Base-by-base conservation (phyloP, 2,329 filamentous ascomycete genomes). In the Sclerotinia trifoliorum region DNA sequence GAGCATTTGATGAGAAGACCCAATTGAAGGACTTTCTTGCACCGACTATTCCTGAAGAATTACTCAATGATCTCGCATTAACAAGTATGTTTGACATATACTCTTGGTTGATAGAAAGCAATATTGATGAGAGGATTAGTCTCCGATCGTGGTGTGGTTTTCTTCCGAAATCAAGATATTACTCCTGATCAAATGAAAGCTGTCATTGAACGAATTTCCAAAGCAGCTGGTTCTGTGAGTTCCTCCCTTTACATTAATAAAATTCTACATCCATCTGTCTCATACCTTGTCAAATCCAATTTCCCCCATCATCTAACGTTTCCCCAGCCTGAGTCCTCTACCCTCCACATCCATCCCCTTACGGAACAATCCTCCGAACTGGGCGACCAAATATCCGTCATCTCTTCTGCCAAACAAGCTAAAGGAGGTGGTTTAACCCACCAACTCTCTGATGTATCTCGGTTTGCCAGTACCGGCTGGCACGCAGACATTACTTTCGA, bases 61-160 rank as follows among this genome's bases (percentile, higher is more conserved):
- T 70, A 35, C 76, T 91, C 39, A 83, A 86, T 1, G 89, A 91
- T 73, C 80, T 92, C 0, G 89, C 74, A 17, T 67, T 76, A 24
- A 75, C 66, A 70, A 80, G 85, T 72, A 81, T 35, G 78, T 70
- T 35, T 17, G 4, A 13, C 17, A 19, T 39, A 5, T 6, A 42
- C 26, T 39, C 21, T 10, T 51, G 13, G 3, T 66, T 48, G 4
- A 11, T 29, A 4, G 5, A 54, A 39, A n/a, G n/a, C 19, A 15
- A 29, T 26, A 35, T 19, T 39, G 11, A 35, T 49, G 80, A 79
- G 49, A 26, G 19, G 15, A 57, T 61, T 89, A 73, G 89, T 93
- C 19, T 88, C 91, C 19, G 84, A 92, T 79, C 71, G 74, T 44
- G 74, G 74, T 46, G 72, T 93, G 2, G 90, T 92, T 17, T 83